These are phyloP conservation scores for Malassezia equina DNA, from an alignment of 1,284 basidiomycete species.

Conservation along the genomic window DNA sequence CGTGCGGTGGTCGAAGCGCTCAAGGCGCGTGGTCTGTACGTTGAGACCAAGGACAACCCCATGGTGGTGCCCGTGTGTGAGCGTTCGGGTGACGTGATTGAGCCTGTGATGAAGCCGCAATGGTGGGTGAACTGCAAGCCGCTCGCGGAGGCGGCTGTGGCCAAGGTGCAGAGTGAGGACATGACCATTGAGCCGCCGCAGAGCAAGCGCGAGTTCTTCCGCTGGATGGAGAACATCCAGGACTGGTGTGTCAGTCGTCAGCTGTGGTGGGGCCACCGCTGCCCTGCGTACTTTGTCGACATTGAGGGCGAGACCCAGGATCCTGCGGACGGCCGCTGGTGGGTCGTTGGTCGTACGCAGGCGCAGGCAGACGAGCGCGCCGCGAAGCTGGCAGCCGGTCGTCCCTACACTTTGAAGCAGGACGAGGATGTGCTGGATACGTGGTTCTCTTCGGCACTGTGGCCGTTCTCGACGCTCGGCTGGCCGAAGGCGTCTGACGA, in stretches of 20 bases:
- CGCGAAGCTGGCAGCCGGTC: conserved; percentile 61
- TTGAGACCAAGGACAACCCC: conserved; percentile 71
- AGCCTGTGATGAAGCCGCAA: conserved; percentile 91
- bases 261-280: conserved; percentile 97
- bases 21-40: conserved; percentile 73
- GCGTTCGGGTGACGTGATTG: conserved; percentile 73
- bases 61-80: conserved; percentile 47
- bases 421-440: conserved; percentile 98
- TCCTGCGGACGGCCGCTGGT: conserved; percentile 31
- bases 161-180: conserved; percentile 59
- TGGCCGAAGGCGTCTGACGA: conserved; percentile 64
- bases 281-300: conserved; percentile 84
- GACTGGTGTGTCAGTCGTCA: conserved; percentile 99
- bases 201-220: conserved; percentile 88
- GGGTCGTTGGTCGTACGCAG: conserved; percentile 77
- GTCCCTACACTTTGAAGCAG: conserved; percentile 68
- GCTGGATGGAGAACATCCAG: conserved; percentile 91
- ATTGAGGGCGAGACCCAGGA: conserved; percentile 71
- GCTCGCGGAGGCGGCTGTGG: conserved; percentile 61
- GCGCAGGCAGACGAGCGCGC: conserved; percentile 76
- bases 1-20: conserved; percentile 72
- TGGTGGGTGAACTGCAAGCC: conserved; percentile 98
- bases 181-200: conserved; percentile 64
- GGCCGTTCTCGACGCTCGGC: conserved; percentile 96
- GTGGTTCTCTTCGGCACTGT: conserved; percentile 96